Evolutionary conservation across 176 grass and related monocot species (phyloP).

Genomic region (Pontederia paniculata): DNA sequence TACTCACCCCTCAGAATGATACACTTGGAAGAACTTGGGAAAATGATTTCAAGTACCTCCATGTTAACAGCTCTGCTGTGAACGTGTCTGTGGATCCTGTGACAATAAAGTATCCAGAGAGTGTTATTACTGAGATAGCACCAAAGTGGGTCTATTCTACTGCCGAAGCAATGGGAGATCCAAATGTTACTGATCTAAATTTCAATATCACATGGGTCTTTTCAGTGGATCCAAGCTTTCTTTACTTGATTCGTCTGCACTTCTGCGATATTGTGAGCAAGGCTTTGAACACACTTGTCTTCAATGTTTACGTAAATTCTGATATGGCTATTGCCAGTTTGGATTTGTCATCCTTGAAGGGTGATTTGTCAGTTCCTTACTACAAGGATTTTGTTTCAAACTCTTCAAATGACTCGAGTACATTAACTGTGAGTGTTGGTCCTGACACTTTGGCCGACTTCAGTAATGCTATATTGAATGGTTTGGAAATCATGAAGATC

Average conservation of each 20-base stretch:
- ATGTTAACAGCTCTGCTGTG: conserved; percentile 8
- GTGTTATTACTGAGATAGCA: background rate
- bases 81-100: conserved; percentile 1
- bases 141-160: conserved; percentile 7
- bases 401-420: conserved; percentile 1
- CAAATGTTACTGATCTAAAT: conserved; percentile 11
- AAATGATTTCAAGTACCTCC: conserved; percentile 7
- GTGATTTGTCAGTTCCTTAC: conserved; percentile 5
- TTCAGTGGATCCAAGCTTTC: background rate
- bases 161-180: conserved; percentile 8
- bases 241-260: conserved; percentile 9
- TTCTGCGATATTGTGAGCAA: conserved; percentile 7
- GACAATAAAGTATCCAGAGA: conserved; percentile 2
- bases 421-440: conserved; percentile 3
- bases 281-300: conserved; percentile 10
- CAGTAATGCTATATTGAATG: conserved; percentile 11
- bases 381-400: conserved; percentile 16
- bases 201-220: conserved; percentile 13
- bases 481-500: conserved; percentile 12
- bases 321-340: conserved; percentile 11
- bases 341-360: conserved; percentile 10
- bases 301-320: conserved; percentile 10
- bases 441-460: conserved; percentile 3
- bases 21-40: conserved; percentile 6
- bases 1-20: conserved; percentile 9